Evolutionary conservation across 257 asterid genomes (phyloP), one percentile per base, ranked within the genome.

Genomic region (Ophiorrhiza pumila): DNA sequence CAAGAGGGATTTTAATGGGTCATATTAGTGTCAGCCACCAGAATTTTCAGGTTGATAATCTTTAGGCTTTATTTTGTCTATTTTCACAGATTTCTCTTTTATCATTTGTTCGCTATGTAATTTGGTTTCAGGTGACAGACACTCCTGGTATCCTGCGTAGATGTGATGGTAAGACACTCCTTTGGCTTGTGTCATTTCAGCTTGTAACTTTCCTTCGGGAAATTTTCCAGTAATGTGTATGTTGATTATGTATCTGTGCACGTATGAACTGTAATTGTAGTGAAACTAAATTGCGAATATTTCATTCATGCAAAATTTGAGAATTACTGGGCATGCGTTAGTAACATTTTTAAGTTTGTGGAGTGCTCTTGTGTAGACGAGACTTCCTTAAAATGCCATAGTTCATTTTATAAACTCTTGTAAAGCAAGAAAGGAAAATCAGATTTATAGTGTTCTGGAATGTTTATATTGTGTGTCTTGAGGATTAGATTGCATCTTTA

Each of bases 1-100:
- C 99, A 18, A 83, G 97, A 80, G 98, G 98, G 80, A 90, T 94
- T 82, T 81, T 94, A 77, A 91, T 94, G 99, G 99, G 99, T 57
- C 99, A 94, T 82, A 90, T 91, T 71, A 75, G 78, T 75, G 76
- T 90, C 79, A 91, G 92, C 85, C 88, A 81, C 89, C 93, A 90
- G 83, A 88, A 85, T 87, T 85, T 82, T 82, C 89, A 85, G 88
- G 88, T 81, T 49, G 42, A 32, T 31, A 42, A 67, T 50, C 29
- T 62, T 57, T 35, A 58, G 59, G 55, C 23, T 49, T 23, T 37
- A 11, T 62, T 50, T 55, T 53, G 60, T 65, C 69, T 52, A 2
- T 59, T 45, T 67, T 74, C 52, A 57, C 27, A 27, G 43, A 65
- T 71, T 70, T 64, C 45, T 66, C 25, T 60, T 43, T 46, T 58